Evolutionary conservation across 2,329 filamentous ascomycete genomes (phyloP).

Genomic region (Trichothecium sympodiale): DNA sequence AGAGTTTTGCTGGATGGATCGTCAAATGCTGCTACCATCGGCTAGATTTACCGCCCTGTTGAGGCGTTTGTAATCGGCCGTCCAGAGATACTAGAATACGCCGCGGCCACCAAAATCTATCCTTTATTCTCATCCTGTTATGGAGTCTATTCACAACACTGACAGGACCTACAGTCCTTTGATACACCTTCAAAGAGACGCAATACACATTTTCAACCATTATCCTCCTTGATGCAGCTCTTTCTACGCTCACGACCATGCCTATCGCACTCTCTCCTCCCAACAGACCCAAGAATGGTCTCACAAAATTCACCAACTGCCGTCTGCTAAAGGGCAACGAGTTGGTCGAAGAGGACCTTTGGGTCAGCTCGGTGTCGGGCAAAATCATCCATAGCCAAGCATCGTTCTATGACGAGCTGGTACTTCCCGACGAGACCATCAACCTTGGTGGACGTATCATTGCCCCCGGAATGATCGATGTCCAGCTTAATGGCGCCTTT

Average conservation of each 20-base stretch:
- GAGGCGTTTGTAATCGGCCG: too few species aligned
- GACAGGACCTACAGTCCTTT: conserved; percentile 4
- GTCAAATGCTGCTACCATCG: background rate
- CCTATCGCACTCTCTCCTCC: conserved; percentile 33
- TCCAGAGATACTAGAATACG: conserved; percentile 4
- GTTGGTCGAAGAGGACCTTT: conserved; percentile 71
- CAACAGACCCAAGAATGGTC: conserved; percentile 32
- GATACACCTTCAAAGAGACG: conserved; percentile 3
- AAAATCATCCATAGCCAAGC: conserved; percentile 66
- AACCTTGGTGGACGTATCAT: conserved; percentile 77
- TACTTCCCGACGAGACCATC: conserved; percentile 61
- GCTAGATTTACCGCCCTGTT: too few species aligned
- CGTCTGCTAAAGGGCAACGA: conserved; percentile 57
- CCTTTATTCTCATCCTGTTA: conserved; percentile 2
- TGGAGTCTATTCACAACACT: conserved; percentile 2
- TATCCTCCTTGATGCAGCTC: conserved; percentile 11
- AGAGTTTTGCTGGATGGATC: background rate
- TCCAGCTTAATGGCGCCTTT: conserved; percentile 84
- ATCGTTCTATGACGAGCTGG: conserved; percentile 56
- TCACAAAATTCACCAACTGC: conserved; percentile 88
- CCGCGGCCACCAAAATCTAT: conserved; percentile 1
- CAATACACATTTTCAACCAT: conserved; percentile 3
- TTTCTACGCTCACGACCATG: conserved; percentile 22
- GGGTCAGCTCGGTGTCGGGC: conserved; percentile 72
- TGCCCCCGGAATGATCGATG: conserved; percentile 78